Evolutionary conservation across 139 green algal genomes (phyloP).

Genomic region (Nannochloris sp.): DNA sequence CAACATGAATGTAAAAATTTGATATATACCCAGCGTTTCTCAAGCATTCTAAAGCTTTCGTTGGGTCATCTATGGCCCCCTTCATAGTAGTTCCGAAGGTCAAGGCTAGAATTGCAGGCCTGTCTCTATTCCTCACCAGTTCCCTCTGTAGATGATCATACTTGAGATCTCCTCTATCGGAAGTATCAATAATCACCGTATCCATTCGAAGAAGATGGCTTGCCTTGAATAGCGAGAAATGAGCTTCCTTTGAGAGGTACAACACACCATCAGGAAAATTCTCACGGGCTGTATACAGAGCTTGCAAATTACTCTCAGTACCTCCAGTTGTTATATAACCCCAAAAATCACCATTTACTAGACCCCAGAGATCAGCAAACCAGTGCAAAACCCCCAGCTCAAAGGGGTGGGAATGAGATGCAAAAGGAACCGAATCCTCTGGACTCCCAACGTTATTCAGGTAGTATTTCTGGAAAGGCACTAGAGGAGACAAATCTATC

Average conservation of each 20-base stretch:
- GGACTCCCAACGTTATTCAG: not conserved
- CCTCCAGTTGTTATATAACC: slow-evolving; percentile 1
- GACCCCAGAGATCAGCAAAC: not conserved
- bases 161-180: not conserved
- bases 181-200: not conserved
- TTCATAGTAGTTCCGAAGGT: not conserved
- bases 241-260: not conserved
- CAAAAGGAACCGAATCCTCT: not conserved
- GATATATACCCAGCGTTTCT: not conserved
- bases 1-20: not conserved
- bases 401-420: not conserved
- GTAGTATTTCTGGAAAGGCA: not conserved
- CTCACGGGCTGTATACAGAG: not conserved
- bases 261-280: not conserved
- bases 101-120: not conserved
- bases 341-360: not conserved
- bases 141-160: not conserved
- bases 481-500: not conserved
- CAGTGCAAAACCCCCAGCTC: not conserved
- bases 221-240: not conserved
- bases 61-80: not conserved
- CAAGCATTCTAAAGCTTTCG: not conserved
- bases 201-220: not conserved
- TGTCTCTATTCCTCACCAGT: not conserved
- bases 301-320: not conserved